Evolutionary conservation across 2,329 filamentous ascomycete genomes (phyloP), one percentile per base, ranked within the genome.

Genomic region (Ceratocystis colombiana): DNA sequence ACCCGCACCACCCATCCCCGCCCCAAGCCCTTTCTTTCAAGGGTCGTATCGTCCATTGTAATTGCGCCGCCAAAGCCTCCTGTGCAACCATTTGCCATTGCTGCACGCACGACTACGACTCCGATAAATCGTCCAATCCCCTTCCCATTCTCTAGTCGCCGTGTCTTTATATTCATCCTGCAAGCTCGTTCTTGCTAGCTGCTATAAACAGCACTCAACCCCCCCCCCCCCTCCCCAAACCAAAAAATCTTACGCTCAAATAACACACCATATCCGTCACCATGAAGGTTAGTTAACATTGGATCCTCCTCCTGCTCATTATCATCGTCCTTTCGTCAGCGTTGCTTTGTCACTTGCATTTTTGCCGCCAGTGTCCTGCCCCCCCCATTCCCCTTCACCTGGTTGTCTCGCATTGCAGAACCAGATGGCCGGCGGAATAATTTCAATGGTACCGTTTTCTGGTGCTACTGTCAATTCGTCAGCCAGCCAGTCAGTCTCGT

Each of bases 31-130:
- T 41, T 50, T 50, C 46, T 50, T 12, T 25, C 22, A 22, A 50
- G 22, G 46, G 17, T 22, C 46, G 20, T 50, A 12, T 20, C 22
- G 46, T 20, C 46, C 46, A 50, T 50, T 50, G 46, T 22, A 25
- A 50, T 50, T 50, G 46, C 46, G 22, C 46, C 46, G 46, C 37
- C 37, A 50, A 50, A 50, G n/a, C 46, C 46, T 50, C 46, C 46
- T 25, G 46, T 50, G n/a, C 20, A 25, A 50, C 46, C 46, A 25
- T 50, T 50, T 50, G 17, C 46, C 46, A 50, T 50, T 50, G 20
- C 33, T 37, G 10, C 37, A 12, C 37, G 37, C 46, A 50, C 46
- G 46, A 50, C n/a, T 50, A 12, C 17, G 4, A 20, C 22, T 10
- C n/a, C 46, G 46, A 50, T 22, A n/a, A 25, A 50, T 22, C 46